These are phyloP conservation scores for Esteya vermicola DNA, from an alignment of 2,329 filamentous ascomycete genomes.

Conservation along the genomic window DNA sequence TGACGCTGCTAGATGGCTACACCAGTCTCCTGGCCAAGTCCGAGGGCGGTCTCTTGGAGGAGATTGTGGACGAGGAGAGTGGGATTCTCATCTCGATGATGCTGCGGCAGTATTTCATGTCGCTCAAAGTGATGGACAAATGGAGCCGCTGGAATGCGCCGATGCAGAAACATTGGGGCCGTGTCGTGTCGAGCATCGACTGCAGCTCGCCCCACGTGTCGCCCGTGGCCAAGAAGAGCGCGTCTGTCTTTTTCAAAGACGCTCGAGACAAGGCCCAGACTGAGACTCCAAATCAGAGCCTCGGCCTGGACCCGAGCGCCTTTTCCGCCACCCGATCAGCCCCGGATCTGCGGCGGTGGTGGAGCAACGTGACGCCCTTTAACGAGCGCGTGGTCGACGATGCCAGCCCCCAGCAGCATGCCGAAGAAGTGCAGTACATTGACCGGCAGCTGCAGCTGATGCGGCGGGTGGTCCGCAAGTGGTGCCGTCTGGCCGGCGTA, in stretches of 20 bases:
- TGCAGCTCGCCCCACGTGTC: constrained; percentile 32
- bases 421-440: constrained; percentile 27
- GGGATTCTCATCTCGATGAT: constrained; percentile 78
- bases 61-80: constrained; percentile 73
- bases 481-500: constrained; percentile 56
- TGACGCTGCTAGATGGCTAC: constrained; percentile 49
- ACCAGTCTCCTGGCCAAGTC: constrained; percentile 58
- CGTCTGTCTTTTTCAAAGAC: neutral
- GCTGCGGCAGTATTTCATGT: constrained; percentile 83
- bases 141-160: constrained; percentile 60
- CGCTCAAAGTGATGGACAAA: constrained; percentile 62
- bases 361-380: constrained; percentile 19
- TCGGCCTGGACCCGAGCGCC: neutral
- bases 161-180: constrained; percentile 50
- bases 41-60: constrained; percentile 62
- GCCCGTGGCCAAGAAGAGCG: constrained; percentile 11
- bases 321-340: constrained; percentile 23
- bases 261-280: neutral
- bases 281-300: neutral
- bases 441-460: constrained; percentile 41
- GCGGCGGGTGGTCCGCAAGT: constrained; percentile 55
- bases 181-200: constrained; percentile 48
- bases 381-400: constrained; percentile 30
- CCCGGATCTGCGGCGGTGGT: constrained; percentile 20
- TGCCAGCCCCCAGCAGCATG: constrained; percentile 20